Conservation (phyloP, 2,329 filamentous ascomycete genomes). For the Fusarium brachygibbosum region DNA sequence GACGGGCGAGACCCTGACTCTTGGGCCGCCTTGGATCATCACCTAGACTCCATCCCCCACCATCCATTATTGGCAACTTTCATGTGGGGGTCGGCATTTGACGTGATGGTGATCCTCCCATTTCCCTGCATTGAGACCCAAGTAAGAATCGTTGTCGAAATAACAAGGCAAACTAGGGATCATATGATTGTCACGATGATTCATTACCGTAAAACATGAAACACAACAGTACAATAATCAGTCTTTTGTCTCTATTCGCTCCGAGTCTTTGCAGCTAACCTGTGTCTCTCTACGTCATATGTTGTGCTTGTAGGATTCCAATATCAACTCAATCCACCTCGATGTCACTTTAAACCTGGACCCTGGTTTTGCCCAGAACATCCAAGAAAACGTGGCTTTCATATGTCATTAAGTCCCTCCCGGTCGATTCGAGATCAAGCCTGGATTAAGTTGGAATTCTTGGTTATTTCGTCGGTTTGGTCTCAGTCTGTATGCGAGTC, state of each 20-base stretch:
- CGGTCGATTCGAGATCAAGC: background rate
- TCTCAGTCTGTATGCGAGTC: background rate
- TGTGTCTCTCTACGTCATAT: slow-evolving; percentile 19
- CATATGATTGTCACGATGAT: slow-evolving; percentile 20
- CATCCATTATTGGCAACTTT: background rate
- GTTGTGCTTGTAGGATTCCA: background rate
- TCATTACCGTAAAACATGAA: slow-evolving; percentile 8
- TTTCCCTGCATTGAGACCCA: slow-evolving; percentile 6
- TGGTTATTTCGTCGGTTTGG: background rate
- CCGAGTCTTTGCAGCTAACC: background rate
- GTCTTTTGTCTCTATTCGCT: background rate
- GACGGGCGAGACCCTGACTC: slow-evolving; percentile 20
- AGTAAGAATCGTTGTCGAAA: background rate
- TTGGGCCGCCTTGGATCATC: background rate
- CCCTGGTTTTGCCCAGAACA: slow-evolving; percentile 5
- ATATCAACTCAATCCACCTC: background rate
- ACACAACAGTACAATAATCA: background rate
- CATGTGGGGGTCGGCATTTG: slow-evolving; percentile 7
- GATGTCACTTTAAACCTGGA: slow-evolving; percentile 2
- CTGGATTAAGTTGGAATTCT: background rate
- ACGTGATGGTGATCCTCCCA: slow-evolving; percentile 2
- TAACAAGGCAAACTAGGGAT: background rate
- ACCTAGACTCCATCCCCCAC: background rate
- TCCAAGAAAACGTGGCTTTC: slow-evolving; percentile 8
- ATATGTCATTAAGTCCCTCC: background rate